These are phyloP conservation scores for Lentinus polychrous DNA, from an alignment of 1,284 basidiomycete genomes.

Conservation along the genomic window DNA sequence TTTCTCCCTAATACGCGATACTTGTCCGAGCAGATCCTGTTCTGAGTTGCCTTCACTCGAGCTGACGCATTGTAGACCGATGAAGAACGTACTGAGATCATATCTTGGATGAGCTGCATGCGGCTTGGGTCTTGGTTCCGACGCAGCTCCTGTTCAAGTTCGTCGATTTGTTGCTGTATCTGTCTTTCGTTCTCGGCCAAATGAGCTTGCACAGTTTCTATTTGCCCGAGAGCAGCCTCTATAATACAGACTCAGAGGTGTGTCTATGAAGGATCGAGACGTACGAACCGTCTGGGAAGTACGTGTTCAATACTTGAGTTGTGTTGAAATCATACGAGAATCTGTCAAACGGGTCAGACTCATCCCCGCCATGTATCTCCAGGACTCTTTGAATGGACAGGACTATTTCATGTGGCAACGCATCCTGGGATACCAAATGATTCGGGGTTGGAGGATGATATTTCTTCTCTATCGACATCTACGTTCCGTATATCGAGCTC, in stretches of 20 bases:
- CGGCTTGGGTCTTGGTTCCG: constrained; percentile 75
- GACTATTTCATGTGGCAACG: constrained; percentile 59
- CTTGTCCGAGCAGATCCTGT: constrained; percentile 87
- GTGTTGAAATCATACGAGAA: constrained; percentile 54
- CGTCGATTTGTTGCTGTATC: constrained; percentile 69
- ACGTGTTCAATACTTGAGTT: constrained; percentile 55
- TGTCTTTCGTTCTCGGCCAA: constrained; percentile 55
- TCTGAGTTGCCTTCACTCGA: background rate
- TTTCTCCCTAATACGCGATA: constrained; percentile 92
- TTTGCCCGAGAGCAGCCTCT: constrained; percentile 64
- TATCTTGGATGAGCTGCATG: constrained; percentile 87
- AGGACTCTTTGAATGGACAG: constrained; percentile 63
- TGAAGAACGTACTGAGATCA: constrained; percentile 68
- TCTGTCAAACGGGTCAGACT: constrained; percentile 48
- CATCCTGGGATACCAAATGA: constrained; percentile 26
- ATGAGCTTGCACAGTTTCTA: constrained; percentile 55
- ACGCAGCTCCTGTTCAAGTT: constrained; percentile 59
- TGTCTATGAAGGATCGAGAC: background rate
- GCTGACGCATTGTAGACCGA: background rate
- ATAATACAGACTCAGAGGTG: constrained; percentile 5
- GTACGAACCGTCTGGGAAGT: constrained; percentile 66
- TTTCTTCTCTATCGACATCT: background rate
- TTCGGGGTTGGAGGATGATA: background rate
- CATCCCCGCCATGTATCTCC: constrained; percentile 38
- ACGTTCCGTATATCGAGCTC: too few relatives aligned